A percentile compares a stretch with the other conserved stretches of the same genome.
phyloP scores from a whole-genome alignment of 768 basidiomycete species.

The Lentinula aciculospora region DNA sequence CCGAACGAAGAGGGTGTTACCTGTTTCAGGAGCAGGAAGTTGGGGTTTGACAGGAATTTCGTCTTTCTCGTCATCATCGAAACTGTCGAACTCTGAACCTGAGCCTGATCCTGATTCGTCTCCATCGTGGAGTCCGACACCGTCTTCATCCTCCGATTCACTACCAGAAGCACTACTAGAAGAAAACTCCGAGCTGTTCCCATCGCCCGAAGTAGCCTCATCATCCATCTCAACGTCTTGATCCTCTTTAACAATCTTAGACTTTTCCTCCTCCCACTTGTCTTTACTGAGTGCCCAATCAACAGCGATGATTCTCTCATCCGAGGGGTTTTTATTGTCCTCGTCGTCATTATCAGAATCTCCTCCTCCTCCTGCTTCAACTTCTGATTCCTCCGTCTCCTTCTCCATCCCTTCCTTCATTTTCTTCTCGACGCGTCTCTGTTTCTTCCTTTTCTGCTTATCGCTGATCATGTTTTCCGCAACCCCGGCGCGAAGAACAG shows the following conservation, averaged over 20 bases:
- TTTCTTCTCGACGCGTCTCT: constrained; percentile 49
- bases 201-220: constrained; percentile 17
- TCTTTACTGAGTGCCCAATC: constrained; percentile 97
- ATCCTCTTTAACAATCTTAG: constrained; percentile 37
- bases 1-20: constrained; percentile 90
- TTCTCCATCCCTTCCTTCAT: constrained; percentile 29
- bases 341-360: constrained; percentile 32
- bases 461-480: constrained; percentile 49
- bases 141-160: constrained; percentile 23
- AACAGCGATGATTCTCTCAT: constrained; percentile 74
- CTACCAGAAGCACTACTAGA: constrained; percentile 25
- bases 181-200: constrained; percentile 30
- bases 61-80: constrained; percentile 32
- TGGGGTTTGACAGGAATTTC: constrained; percentile 51
- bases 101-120: constrained; percentile 12
- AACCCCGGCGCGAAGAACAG: constrained; percentile 57
- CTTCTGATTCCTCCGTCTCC: constrained; percentile 25
- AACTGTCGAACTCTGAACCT: neutral
- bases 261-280: constrained; percentile 80
- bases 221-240: constrained; percentile 31
- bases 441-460: constrained; percentile 67
- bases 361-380: constrained; percentile 34
- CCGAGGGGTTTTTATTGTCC: constrained; percentile 26
- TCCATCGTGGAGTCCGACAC: constrained; percentile 18
- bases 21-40: constrained; percentile 79